A percentile compares a stretch with the other conserved stretches of the same genome.
Evolutionary conservation across 2,329 filamentous ascomycete species (phyloP).

Genomic region (Alternaria longipes): DNA sequence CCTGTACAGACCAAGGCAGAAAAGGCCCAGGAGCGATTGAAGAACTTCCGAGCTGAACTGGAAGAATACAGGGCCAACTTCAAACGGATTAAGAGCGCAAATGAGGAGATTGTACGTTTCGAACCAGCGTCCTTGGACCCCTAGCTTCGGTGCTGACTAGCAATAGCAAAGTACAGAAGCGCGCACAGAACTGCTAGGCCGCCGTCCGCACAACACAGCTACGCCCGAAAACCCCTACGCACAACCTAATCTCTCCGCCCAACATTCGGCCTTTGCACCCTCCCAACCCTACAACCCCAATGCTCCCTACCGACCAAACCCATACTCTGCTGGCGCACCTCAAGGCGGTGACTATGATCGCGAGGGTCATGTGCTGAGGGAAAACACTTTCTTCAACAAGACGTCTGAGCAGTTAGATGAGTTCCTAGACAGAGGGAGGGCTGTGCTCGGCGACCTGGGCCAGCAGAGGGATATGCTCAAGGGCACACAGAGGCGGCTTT

Average conservation of each 20-base stretch:
- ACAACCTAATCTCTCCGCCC: slow-evolving; percentile 31
- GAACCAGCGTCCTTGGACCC: neutral
- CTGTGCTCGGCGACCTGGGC: slow-evolving; percentile 86
- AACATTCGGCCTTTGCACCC: slow-evolving; percentile 46
- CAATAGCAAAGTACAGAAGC: slow-evolving; percentile 69
- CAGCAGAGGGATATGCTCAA: slow-evolving; percentile 95
- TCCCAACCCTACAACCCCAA: slow-evolving; percentile 38
- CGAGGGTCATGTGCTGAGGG: slow-evolving; percentile 84
- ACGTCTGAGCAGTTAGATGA: slow-evolving; percentile 91
- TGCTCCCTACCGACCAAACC: slow-evolving; percentile 52
- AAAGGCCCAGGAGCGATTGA: slow-evolving; percentile 85
- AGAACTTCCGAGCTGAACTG: slow-evolving; percentile 85
- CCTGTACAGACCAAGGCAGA: slow-evolving; percentile 90
- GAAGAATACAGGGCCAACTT: slow-evolving; percentile 81
- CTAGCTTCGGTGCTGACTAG: slow-evolving; percentile 10
- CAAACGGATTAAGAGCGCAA: slow-evolving; percentile 76
- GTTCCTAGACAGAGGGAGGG: slow-evolving; percentile 89
- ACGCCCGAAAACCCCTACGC: slow-evolving; percentile 95
- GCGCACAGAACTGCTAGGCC: slow-evolving; percentile 82
- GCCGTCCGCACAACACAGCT: slow-evolving; percentile 79
- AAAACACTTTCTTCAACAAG: slow-evolving; percentile 85
- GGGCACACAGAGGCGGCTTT: slow-evolving; percentile 88
- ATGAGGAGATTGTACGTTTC: slow-evolving; percentile 72
- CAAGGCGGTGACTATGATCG: slow-evolving; percentile 67
- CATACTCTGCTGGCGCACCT: slow-evolving; percentile 49